phyloP scores from a whole-genome alignment of 768 basidiomycete species.

The Butyriboletus loyo region DNA sequence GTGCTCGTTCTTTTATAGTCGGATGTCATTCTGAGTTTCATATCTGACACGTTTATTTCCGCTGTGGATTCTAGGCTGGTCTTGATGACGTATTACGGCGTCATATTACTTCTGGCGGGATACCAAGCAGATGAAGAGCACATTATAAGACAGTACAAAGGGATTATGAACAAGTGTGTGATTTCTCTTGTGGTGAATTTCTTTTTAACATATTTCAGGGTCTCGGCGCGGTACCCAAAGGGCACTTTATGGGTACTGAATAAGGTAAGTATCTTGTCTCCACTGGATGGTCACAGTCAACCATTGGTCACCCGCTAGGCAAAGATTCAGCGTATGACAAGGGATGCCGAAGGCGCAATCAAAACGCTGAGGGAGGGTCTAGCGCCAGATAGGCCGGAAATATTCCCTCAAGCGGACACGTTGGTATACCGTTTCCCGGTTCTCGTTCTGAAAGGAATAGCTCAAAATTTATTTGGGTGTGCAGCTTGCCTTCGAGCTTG shows the following conservation, averaged over 20 bases:
- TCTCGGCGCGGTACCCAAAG: conserved; percentile 56
- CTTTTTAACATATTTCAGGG: conserved; percentile 30
- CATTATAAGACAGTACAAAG: conserved; percentile 59
- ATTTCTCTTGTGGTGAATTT: background rate
- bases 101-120: conserved; percentile 65
- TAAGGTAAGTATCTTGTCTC: conserved; percentile 38
- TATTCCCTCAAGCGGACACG: conserved; percentile 71
- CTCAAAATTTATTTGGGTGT: background rate
- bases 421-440: conserved; percentile 39
- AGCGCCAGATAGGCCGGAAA: conserved; percentile 44
- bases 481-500: conserved; percentile 73
- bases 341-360: conserved; percentile 65
- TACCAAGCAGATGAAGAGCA: conserved; percentile 72
- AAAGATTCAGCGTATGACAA: conserved; percentile 71
- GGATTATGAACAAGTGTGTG: conserved; percentile 62
- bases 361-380: conserved; percentile 57
- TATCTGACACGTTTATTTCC: background rate
- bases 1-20: background rate
- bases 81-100: conserved; percentile 77
- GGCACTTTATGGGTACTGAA: conserved; percentile 77
- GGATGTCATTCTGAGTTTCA: background rate
- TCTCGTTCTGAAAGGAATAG: background rate
- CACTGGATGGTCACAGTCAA: background rate
- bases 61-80: conserved; percentile 49
- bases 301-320: conserved; percentile 41